Base-by-base conservation (phyloP, 805 yeast species). In the Ogataea chonburiensis region DNA sequence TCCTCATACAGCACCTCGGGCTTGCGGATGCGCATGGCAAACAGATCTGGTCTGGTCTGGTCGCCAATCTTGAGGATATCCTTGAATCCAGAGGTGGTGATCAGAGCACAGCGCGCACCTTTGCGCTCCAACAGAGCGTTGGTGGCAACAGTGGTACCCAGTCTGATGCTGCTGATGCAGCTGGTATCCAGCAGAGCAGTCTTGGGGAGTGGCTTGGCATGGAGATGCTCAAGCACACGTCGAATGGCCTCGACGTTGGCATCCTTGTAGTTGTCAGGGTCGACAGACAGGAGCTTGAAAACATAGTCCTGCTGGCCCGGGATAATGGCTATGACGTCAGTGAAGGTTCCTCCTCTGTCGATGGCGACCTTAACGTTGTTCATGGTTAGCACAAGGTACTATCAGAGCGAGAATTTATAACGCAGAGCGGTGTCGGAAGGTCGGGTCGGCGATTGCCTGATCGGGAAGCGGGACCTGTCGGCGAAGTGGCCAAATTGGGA, bases 291-390 rank as follows among this genome's bases (percentile, higher is more conserved):
- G 8, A 52, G 31, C 29, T 52, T 52, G 39, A 52, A 71, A 40
- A 58, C 43, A 23, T 26, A 30, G 24, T 40, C 43, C 11, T 19
- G 18, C 28, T 62, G 60, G 26, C 55, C 58, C 2, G 73, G 73
- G 22, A 68, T 63, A 29, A 58, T 62, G 31, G 73, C 74, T 28
- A 67, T 61, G 25, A 69, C 69, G 47, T 71, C 76, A 20, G 71
- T 64, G 52, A 71, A 71, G 7, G 72, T 68, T 43, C 73, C 73
- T 31, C 73, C 73, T 28, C 52, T 38, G 21, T 49, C 53, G 12
- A 40, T 40, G 9, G 43, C 43, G 8, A 40, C 40, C 19, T 31
- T 40, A 7, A 40, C 40, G 29, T 29, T 30, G 13, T 35, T 17
- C 12, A 34, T 30, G 29, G 22, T 34, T 31, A 11, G 15, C 7